A percentile compares a stretch with the other conserved stretches of the same genome.
phyloP scores from a whole-genome alignment of 306 rosid genomes.

The Vigna radiata region DNA sequence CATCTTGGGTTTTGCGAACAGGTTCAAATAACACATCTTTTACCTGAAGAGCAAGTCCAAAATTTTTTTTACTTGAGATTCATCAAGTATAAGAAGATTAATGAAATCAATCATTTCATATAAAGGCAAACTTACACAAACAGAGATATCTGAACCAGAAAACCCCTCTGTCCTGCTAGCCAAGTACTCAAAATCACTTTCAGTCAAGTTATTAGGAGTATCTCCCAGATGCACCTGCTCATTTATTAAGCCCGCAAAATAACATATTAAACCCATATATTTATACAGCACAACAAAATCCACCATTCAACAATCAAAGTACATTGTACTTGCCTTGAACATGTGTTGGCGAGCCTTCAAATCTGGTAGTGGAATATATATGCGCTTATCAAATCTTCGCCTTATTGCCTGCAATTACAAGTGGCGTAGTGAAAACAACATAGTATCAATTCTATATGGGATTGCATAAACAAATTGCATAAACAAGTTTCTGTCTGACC shows the following conservation, averaged over 20 bases:
- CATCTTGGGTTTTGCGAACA: conserved; percentile 99
- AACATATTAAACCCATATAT: conserved; percentile 15
- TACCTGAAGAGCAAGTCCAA: conserved; percentile 61
- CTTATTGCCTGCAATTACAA: conserved; percentile 83
- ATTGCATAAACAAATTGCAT: conserved; percentile 23
- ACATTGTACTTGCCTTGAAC: conserved; percentile 74
- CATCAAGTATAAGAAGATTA: background rate
- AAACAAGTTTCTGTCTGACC: conserved; percentile 62
- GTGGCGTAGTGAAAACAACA: conserved; percentile 45
- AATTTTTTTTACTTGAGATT: conserved; percentile 16
- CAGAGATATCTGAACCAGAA: conserved; percentile 96
- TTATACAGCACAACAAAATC: conserved; percentile 37
- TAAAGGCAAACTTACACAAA: conserved; percentile 75
- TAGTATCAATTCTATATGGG: conserved; percentile 24
- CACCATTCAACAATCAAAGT: conserved; percentile 33
- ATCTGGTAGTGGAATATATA: conserved; percentile 98
- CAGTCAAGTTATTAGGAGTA: conserved; percentile 92
- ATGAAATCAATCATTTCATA: conserved; percentile 30
- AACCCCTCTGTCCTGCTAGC: conserved; percentile 90
- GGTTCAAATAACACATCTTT: conserved; percentile 98
- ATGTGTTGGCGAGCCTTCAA: conserved; percentile 96
- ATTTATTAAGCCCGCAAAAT: conserved; percentile 41
- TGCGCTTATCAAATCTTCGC: conserved; percentile 98
- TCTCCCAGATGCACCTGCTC: conserved; percentile 98
- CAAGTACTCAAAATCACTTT: conserved; percentile 86